These are phyloP conservation scores for Trypethelium eluteriae DNA, from an alignment of 495 filamentous ascomycete species.

Conservation along the genomic window DNA sequence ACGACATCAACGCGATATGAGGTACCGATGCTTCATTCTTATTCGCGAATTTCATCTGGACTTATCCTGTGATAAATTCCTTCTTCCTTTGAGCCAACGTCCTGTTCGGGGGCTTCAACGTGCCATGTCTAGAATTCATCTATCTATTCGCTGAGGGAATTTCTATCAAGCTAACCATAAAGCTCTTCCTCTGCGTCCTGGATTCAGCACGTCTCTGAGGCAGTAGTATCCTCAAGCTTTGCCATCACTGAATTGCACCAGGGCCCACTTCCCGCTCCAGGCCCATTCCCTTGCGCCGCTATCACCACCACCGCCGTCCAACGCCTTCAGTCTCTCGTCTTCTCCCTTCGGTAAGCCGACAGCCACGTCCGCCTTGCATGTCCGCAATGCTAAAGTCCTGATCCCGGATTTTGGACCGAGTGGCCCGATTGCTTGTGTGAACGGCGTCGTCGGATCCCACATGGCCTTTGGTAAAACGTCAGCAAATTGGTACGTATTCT, in stretches of 20 bases:
- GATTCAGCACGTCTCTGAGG: background rate
- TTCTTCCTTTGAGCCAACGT: too few relatives aligned
- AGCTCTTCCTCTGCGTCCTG: too few relatives aligned
- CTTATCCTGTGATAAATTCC: too few relatives aligned
- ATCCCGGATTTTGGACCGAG: slow-evolving; percentile 72
- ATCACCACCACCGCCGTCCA: slow-evolving; percentile 60
- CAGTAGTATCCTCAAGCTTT: slow-evolving; percentile 37
- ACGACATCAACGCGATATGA: background rate
- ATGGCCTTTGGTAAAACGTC: slow-evolving; percentile 45
- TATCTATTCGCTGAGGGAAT: too few relatives aligned
- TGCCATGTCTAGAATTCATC: too few relatives aligned
- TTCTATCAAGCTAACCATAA: background rate
- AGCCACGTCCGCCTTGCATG: slow-evolving; percentile 91
- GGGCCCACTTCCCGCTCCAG: slow-evolving; percentile 95
- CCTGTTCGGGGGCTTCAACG: too few relatives aligned
- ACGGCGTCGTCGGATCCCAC: slow-evolving; percentile 85
- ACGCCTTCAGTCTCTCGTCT: slow-evolving; percentile 68
- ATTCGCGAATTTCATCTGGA: too few relatives aligned
- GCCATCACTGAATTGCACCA: slow-evolving; percentile 78
- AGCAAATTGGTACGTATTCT: background rate
- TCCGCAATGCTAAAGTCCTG: slow-evolving; percentile 76
- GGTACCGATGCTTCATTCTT: too few relatives aligned
- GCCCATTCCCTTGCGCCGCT: slow-evolving; percentile 80
- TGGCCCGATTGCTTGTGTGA: slow-evolving; percentile 77
- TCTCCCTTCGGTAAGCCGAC: slow-evolving; percentile 74